Evolutionary conservation across 352 stramenopile species (phyloP).

Genomic region (Globisporangium irregulare): DNA sequence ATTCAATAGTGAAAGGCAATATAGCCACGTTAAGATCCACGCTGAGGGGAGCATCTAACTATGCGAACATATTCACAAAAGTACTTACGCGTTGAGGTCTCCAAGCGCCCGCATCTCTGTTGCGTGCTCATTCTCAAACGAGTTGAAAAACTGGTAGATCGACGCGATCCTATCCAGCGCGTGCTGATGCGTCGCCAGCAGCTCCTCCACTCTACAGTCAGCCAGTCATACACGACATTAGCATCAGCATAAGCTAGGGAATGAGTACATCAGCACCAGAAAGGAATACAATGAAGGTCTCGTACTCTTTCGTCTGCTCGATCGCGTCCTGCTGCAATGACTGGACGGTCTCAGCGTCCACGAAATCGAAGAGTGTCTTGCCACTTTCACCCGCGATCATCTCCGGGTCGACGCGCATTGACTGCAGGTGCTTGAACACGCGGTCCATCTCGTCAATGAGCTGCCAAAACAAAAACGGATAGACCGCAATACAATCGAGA

Average conservation of each 20-base stretch:
- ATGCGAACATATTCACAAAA: background rate
- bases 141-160: conserved; percentile 66
- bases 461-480: conserved; percentile 20
- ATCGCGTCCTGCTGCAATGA: conserved; percentile 73
- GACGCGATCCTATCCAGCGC: conserved; percentile 52
- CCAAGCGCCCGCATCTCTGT: conserved; percentile 29
- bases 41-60: background rate
- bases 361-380: conserved; percentile 85
- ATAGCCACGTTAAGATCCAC: background rate
- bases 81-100: conserved; percentile 1
- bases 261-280: background rate
- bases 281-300: background rate
- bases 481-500: background rate
- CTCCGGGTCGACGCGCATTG: conserved; percentile 42
- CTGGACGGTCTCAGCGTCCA: conserved; percentile 79
- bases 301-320: conserved; percentile 68
- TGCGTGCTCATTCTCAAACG: conserved; percentile 44
- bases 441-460: conserved; percentile 69
- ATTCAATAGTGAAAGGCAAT: background rate
- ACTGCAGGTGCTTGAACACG: conserved; percentile 67
- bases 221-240: background rate
- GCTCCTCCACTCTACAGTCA: conserved; percentile 60
- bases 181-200: conserved; percentile 56
- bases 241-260: background rate
- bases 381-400: conserved; percentile 49